Base-by-base conservation (phyloP, 139 green algal genomes). In the Asterochloris erici region DNA sequence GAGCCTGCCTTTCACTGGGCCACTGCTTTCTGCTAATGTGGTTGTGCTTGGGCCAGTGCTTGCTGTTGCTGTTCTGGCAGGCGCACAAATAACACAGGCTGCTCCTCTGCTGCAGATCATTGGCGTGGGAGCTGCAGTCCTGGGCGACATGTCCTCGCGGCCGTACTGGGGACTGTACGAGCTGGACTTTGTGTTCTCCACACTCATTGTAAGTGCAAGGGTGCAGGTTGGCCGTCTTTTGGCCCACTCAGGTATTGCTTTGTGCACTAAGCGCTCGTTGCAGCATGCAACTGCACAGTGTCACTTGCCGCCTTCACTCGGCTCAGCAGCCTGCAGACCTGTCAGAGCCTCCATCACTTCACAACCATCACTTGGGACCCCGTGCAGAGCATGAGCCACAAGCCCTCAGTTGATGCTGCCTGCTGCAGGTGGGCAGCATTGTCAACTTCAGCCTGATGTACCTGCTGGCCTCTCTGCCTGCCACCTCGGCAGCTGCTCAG, bases 161-260 rank as follows among this genome's bases (percentile, higher is more conserved):
- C 95, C 95, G 23, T 97, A 99, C 88, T 99, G 96, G 93, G 96
- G 96, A 68, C 79, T 99, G 17, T 94, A 98, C 73, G 96, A 99
- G 90, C 92, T 99, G 2, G 96, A 99, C 89, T 98, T 99, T 93
- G 96, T 99, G 11, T 98, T 99, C 87, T 94, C 90, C 63, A 98
- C 96, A 0, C 85, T 98, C 81, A 74, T 80, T 79, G 80, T 69
- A 60, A 81, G 76, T 81, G 11, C 66, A 21, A 26, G 66, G 17
- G 21, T 21, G 66, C 21, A n/a, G n/a, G n/a, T 23, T 71, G 17
- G 66, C 66, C 17, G 66, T 23, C 66, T 26, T 2, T 23, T 26
- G 4, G 19, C 17, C 66, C 21, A 14, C 1, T 71, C 66, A 71
- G 21, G 66, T 21, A 9, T 23, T 69, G 63, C 63, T 69, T 24